Evolutionary conservation across 805 yeast genomes (phyloP).

Genomic region (Yarrowia porcina): DNA sequence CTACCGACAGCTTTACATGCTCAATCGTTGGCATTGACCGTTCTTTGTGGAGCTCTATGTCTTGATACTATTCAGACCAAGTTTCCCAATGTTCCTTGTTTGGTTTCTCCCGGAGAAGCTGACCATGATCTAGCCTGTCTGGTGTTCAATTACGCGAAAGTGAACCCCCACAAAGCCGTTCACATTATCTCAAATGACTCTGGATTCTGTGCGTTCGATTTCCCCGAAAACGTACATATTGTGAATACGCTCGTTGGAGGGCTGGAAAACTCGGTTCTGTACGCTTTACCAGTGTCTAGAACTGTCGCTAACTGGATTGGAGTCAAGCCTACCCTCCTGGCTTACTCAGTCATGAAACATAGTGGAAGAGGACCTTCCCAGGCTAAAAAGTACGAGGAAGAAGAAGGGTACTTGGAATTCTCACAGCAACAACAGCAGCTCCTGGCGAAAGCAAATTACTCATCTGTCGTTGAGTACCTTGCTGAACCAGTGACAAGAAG

Average conservation of each 20-base stretch:
- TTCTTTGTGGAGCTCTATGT: conserved; percentile 11
- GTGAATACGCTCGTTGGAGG: conserved; percentile 5
- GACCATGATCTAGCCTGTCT: conserved; percentile 6
- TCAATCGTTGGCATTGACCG: not conserved
- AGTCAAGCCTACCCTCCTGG: conserved; percentile 1
- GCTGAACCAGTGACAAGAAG: not conserved
- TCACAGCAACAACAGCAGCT: conserved; percentile 3
- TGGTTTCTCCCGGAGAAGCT: conserved; percentile 2
- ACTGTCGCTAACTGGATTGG: conserved; percentile 15
- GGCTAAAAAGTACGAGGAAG: conserved; percentile 2
- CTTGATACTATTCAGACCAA: conserved; percentile 15
- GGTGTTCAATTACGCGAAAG: not conserved
- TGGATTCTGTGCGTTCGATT: conserved; percentile 13
- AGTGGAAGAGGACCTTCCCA: not conserved
- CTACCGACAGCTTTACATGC: conserved; percentile 1
- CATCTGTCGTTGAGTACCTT: not conserved
- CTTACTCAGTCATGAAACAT: conserved; percentile 14
- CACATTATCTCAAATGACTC: conserved; percentile 17
- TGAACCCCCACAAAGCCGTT: conserved; percentile 1
- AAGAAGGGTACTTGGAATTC: conserved; percentile 4
- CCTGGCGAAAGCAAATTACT: not conserved
- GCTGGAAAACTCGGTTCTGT: conserved; percentile 8
- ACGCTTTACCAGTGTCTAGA: not conserved
- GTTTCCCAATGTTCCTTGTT: not conserved
- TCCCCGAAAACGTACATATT: not conserved